Evolutionary conservation across 202 grass and related monocot species (phyloP).

Genomic region (Dendrocalamus latiflorus): DNA sequence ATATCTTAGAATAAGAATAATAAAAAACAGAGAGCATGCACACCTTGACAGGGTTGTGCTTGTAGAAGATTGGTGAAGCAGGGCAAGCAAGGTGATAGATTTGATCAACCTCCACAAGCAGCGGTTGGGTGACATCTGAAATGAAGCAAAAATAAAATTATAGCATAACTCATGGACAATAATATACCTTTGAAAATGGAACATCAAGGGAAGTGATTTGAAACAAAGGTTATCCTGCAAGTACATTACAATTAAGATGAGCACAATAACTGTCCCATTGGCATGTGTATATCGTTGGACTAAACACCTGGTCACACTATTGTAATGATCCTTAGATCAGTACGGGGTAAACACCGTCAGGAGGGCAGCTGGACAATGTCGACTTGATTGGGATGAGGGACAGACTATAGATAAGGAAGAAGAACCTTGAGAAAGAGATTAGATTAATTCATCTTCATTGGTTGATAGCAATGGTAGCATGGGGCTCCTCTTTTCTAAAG

Average conservation of each 20-base stretch:
- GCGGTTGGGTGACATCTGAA: constrained; percentile 82
- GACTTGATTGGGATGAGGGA: too few relatives aligned
- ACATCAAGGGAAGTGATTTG: background rate
- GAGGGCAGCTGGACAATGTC: too few relatives aligned
- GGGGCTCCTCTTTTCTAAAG: too few relatives aligned
- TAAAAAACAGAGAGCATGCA: constrained; percentile 12
- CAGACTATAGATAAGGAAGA: too few relatives aligned
- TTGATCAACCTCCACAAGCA: constrained; percentile 97
- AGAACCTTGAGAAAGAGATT: too few relatives aligned
- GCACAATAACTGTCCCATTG: background rate
- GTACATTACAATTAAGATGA: background rate
- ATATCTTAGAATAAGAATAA: background rate
- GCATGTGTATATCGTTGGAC: background rate
- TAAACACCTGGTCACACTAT: background rate
- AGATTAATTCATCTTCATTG: too few relatives aligned
- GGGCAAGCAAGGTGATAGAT: constrained; percentile 99
- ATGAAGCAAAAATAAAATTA: constrained; percentile 3
- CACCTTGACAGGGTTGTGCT: constrained; percentile 99
- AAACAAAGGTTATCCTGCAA: background rate
- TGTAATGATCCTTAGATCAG: too few relatives aligned
- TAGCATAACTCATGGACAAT: background rate
- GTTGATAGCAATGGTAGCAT: too few relatives aligned
- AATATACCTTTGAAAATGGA: background rate
- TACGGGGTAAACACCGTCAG: too few relatives aligned
- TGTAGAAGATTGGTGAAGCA: constrained; percentile 99